Percentiles rank a stretch among this genome's conserved stretches.
These are phyloP conservation scores for Omphalotus olearius DNA, from an alignment of 1,284 basidiomycete genomes.

Conservation along the genomic window DNA sequence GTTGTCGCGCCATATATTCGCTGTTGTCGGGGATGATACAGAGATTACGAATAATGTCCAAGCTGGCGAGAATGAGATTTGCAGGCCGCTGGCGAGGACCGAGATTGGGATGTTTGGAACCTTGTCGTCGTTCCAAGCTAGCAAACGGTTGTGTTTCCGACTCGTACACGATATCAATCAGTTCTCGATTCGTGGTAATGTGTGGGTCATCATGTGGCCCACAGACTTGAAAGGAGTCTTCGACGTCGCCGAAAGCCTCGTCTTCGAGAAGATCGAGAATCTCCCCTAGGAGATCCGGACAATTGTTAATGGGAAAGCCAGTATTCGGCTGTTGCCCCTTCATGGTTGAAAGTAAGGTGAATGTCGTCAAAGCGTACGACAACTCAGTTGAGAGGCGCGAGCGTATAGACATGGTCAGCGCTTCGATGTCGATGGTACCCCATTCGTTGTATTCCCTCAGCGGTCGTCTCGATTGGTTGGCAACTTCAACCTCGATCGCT, in stretches of 20 bases:
- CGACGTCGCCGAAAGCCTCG: conserved; percentile 62
- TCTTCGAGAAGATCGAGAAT: conserved; percentile 86
- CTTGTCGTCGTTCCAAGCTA: conserved; percentile 42
- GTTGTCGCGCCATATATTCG: conserved; percentile 61
- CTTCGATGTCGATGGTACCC: conserved; percentile 87
- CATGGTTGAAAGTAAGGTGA: conserved; percentile 83
- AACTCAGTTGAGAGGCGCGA: conserved; percentile 83
- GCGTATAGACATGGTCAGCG: conserved; percentile 84
- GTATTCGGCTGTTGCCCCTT: conserved; percentile 54
- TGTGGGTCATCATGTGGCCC: conserved; percentile 26
- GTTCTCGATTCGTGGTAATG: conserved; percentile 60
- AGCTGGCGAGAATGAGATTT: conserved; percentile 65
- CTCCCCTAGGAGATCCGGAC: conserved; percentile 84
- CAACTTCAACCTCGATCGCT: conserved; percentile 62
- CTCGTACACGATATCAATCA: conserved; percentile 57
- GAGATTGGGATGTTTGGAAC: conserved; percentile 37
- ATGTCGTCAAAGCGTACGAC: conserved; percentile 86
- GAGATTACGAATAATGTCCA: conserved; percentile 87
- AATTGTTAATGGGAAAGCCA: conserved; percentile 73
- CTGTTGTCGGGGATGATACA: conserved; percentile 73
- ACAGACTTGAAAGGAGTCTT: conserved; percentile 32
- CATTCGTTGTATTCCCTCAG: conserved; percentile 75
- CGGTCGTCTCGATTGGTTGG: conserved; percentile 44
- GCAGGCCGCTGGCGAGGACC: conserved; percentile 62
- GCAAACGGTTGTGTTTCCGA: conserved; percentile 56